These are phyloP conservation scores for Mangifera indica DNA, from an alignment of 345 rosid genomes.

Conservation along the genomic window DNA sequence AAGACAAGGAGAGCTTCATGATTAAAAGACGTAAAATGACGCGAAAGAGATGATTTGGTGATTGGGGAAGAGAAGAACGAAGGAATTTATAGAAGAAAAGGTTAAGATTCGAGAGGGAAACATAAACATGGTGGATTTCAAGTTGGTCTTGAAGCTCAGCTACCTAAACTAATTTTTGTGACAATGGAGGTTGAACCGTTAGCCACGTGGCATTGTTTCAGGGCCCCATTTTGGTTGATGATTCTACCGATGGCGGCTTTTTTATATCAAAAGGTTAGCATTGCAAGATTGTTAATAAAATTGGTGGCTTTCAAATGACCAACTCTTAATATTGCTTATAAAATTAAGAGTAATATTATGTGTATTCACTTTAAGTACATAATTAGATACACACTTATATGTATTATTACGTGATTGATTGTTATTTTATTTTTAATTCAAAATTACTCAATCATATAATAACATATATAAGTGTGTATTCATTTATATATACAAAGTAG, in stretches of 20 bases:
- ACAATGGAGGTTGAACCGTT: not conserved
- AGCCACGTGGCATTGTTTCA: conserved; percentile 12
- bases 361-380: too few species aligned
- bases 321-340: too few species aligned
- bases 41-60: conserved; percentile 1
- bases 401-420: too few species aligned
- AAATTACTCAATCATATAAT: too few species aligned
- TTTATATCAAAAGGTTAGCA: too few species aligned
- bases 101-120: conserved; percentile 18
- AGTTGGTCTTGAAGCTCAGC: conserved; percentile 62
- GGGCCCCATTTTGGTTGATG: conserved; percentile 15
- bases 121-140: conserved; percentile 14
- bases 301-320: too few species aligned
- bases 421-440: not conserved
- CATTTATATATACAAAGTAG: too few species aligned
- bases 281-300: not conserved
- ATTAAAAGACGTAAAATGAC: not conserved
- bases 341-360: too few species aligned
- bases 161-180: conserved; percentile 38
- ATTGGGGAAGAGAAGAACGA: conserved; percentile 6
- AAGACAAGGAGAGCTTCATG: conserved; percentile 24
- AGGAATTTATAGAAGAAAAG: conserved; percentile 35
- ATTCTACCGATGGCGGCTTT: not conserved
- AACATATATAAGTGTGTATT: too few species aligned
- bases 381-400: too few species aligned